phyloP scores from a whole-genome alignment of 352 stramenopile species.

The Phytophthora sp. region DNA sequence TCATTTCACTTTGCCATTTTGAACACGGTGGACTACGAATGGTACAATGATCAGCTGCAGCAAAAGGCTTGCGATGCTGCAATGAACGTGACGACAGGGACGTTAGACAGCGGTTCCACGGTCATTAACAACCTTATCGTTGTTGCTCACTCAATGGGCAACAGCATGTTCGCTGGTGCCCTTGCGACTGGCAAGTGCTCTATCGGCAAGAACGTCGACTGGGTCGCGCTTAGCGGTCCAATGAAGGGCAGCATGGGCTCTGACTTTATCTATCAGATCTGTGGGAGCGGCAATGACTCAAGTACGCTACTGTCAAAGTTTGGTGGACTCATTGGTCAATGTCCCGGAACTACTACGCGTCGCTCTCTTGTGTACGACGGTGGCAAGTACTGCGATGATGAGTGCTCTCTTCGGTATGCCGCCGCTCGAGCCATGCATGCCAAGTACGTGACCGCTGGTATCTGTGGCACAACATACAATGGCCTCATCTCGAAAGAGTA shows the following conservation, averaged over 20 bases:
- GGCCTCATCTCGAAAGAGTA: conserved; percentile 50
- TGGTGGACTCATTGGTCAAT: conserved; percentile 44
- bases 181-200: conserved; percentile 50
- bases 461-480: conserved; percentile 49
- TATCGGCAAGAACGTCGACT: conserved; percentile 38
- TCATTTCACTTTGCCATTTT: conserved; percentile 49
- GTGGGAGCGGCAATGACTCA: conserved; percentile 23
- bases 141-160: conserved; percentile 65
- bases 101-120: conserved; percentile 21
- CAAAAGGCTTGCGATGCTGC: conserved; percentile 43
- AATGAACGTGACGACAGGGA: conserved; percentile 31
- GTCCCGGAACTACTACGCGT: conserved; percentile 37
- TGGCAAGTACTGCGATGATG: conserved; percentile 31
- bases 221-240: conserved; percentile 44
- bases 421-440: conserved; percentile 37
- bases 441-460: conserved; percentile 41
- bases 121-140: conserved; percentile 58
- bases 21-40: conserved; percentile 55
- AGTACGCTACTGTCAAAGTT: conserved; percentile 25
- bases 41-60: conserved; percentile 53
- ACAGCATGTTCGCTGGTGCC: conserved; percentile 52
- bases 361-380: conserved; percentile 47
- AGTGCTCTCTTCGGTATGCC: conserved; percentile 35
- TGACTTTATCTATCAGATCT: conserved; percentile 48
- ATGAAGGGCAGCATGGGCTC: conserved; percentile 60